phyloP scores from a whole-genome alignment of 495 filamentous ascomycete species.

The Podospora comata region DNA sequence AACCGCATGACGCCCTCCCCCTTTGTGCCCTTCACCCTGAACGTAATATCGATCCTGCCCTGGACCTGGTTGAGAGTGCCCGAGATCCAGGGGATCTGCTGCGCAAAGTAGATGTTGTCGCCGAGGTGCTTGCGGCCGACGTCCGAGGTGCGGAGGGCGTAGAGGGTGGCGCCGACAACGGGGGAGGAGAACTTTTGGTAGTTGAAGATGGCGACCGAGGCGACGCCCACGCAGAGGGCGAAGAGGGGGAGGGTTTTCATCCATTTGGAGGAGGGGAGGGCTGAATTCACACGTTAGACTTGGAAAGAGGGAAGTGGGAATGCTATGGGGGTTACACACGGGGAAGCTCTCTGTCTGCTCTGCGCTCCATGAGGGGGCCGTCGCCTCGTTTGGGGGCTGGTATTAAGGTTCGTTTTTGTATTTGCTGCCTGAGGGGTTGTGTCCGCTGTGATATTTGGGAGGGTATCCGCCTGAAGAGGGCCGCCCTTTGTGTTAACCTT shows the following conservation, averaged over 20 bases:
- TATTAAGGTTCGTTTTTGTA: slow-evolving; percentile 34
- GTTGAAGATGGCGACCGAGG: slow-evolving; percentile 88
- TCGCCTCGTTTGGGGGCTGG: slow-evolving; percentile 50
- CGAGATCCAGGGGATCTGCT: slow-evolving; percentile 87
- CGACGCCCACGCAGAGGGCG: slow-evolving; percentile 56
- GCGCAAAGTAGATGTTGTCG: slow-evolving; percentile 88
- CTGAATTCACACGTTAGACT: slow-evolving; percentile 1
- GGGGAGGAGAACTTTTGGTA: slow-evolving; percentile 88
- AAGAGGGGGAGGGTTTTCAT: slow-evolving; percentile 53
- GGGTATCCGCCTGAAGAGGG: slow-evolving; percentile 18
- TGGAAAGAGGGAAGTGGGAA: not conserved
- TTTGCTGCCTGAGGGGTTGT: slow-evolving; percentile 3
- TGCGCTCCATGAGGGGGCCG: slow-evolving; percentile 75
- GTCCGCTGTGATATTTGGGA: slow-evolving; percentile 9
- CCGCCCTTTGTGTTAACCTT: slow-evolving; percentile 36
- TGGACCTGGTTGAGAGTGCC: slow-evolving; percentile 93
- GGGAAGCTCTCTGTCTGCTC: slow-evolving; percentile 78
- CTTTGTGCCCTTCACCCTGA: slow-evolving; percentile 82
- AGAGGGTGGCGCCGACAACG: slow-evolving; percentile 80
- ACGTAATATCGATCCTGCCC: slow-evolving; percentile 82
- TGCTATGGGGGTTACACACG: slow-evolving; percentile 33
- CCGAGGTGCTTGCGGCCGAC: slow-evolving; percentile 73
- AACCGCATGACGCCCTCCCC: slow-evolving; percentile 74
- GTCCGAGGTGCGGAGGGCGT: slow-evolving; percentile 78
- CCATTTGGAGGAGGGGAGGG: slow-evolving; percentile 37